Evolutionary conservation across 495 filamentous ascomycete genomes (phyloP), one percentile per base, ranked within the genome.

Genomic region (Ascodesmis nigricans): DNA sequence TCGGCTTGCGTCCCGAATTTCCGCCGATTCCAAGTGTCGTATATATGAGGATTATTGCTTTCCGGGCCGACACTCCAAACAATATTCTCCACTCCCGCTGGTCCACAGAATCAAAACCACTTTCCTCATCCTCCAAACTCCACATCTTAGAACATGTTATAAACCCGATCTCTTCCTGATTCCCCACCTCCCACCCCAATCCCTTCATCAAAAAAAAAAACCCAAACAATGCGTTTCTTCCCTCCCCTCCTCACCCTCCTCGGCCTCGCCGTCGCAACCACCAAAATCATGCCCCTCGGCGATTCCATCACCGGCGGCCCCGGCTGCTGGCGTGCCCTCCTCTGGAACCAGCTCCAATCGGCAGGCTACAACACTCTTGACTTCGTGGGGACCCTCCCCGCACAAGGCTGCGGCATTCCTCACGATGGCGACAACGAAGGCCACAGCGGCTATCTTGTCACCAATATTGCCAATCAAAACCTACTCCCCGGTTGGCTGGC

Each of bases 371-470:
- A 39, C 2, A 46, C 50, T 43, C 55, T 50, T 23, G 49, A 57
- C 27, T 55, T 60, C 35, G 57, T 58, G 20, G 57, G 57, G 11
- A 55, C 57, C 2, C 55, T 54, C 6, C 27, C 46, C 1, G 42
- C 19, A 0, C 46, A 55, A 16, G 53, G 58, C 25, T 55, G 53
- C 33, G 54, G 53, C 31, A 49, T 56, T 33, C 49, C 50, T 33
- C 62, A 61, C 41, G 58, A 64, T 37, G 54, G 58, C 21, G 55
- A 55, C 11, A 58, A 63, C 36, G 58, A 65, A 34, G 61, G 58
- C 17, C 58, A 61, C 41, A 53, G 55, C 11, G 58, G 59, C 7
- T 55, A 49, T 33, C 50, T 57, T 9, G 59, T 52, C 9, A 60
- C 57, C 11, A 43, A 49, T 14, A 58, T 64, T 30, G 58, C 53